Base-by-base conservation (phyloP, 1,284 basidiomycete species). In the Pholiota adiposa region DNA sequence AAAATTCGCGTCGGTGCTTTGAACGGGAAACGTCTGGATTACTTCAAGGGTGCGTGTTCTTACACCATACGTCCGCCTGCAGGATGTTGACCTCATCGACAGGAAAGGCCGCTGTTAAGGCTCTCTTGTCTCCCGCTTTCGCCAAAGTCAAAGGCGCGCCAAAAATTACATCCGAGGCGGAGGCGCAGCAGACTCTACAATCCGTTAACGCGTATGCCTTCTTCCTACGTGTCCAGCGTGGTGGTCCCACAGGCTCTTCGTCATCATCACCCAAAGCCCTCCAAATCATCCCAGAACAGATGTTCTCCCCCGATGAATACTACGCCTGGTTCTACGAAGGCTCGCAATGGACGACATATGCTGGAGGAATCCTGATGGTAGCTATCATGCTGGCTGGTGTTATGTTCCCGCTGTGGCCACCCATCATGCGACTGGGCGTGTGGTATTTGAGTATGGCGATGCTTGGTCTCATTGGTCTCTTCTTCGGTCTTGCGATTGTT, bases 361-460 rank as follows among this genome's bases (percentile, higher is more conserved):
- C 96, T n/a, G 94, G 95, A 36, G 97, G 94, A 11, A 79, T 92
- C 21, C 88, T 89, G 33, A 96, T 99, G 93, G 95, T 99, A 57
- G 87, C 83, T 31, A 81, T 98, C 70, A 95, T 99, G 83, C 88
- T 99, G 46, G 96, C 93, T 1, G 96, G 93, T 1, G 97, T 98
- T 72, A 98, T 99, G 95, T 99, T 98, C 86, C 97, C 97, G 0
- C 85, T 99, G 14, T 99, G 97, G 97, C 97, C 97, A 2, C 87
- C 90, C 46, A 88, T 87, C 67, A 88, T 99, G 83, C 84, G 97
- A n/a, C 80, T 97, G 43, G 97, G 97, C 40, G 97, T 97, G 54
- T 98, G 94, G 92, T 99, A 99, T 75, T 81, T 99, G 65, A 93
- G 89, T 65, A 89, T 98, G 59, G 93, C 79, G 36, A 90, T 96